Evolutionary conservation across 768 basidiomycete species (phyloP).

Genomic region (Auriscalpium vulgare): DNA sequence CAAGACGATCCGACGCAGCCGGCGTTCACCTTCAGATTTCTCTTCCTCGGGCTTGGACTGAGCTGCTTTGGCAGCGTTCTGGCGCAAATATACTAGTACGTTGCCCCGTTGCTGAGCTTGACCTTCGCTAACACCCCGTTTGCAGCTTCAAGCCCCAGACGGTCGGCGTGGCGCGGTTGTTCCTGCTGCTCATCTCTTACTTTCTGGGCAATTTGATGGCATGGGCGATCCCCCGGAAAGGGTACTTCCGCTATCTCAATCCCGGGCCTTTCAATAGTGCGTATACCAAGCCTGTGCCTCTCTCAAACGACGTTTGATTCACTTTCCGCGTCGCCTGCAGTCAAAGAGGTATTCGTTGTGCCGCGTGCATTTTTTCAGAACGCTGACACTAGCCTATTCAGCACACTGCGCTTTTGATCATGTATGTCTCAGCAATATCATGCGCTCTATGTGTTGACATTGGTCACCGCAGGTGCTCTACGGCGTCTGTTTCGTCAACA

Average conservation of each 20-base stretch:
- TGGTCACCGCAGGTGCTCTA: slow-evolving; percentile 15
- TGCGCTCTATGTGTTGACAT: not conserved
- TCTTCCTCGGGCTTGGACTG: slow-evolving; percentile 47
- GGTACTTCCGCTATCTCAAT: slow-evolving; percentile 26
- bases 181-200: slow-evolving; percentile 45
- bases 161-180: slow-evolving; percentile 38
- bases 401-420: slow-evolving; percentile 18
- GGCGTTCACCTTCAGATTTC: slow-evolving; percentile 46
- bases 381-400: slow-evolving; percentile 1
- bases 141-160: slow-evolving; percentile 40
- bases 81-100: slow-evolving; percentile 33
- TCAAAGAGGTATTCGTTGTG: slow-evolving; percentile 20
- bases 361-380: not conserved
- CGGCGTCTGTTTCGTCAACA: slow-evolving; percentile 24
- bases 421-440: slow-evolving; percentile 3
- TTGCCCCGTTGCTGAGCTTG: not conserved
- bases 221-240: slow-evolving; percentile 22
- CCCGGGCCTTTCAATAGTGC: slow-evolving; percentile 32
- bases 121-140: not conserved
- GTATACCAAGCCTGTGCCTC: slow-evolving; percentile 3
- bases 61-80: slow-evolving; percentile 42
- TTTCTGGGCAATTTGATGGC: slow-evolving; percentile 40
- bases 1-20: slow-evolving; percentile 32
- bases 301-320: no score
- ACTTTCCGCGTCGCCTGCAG: slow-evolving; percentile 7